Percentiles rank a stretch among this genome's conserved stretches.
These are phyloP conservation scores for Singerocomus inundabilis DNA, from an alignment of 1,284 basidiomycete species.

Conservation along the genomic window DNA sequence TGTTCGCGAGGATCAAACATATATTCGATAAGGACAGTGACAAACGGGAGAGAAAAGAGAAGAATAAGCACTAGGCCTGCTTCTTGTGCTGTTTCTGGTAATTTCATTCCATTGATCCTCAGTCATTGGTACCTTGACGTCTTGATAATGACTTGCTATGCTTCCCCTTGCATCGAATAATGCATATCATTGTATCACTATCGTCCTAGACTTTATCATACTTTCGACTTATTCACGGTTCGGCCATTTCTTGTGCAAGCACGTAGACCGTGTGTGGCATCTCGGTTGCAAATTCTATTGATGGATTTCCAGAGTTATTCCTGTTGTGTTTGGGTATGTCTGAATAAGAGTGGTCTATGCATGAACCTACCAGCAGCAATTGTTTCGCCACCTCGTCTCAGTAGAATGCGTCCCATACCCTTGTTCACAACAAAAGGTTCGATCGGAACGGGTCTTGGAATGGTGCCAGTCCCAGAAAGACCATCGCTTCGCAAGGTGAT, in stretches of 20 bases:
- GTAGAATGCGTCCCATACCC: slow-evolving; percentile 91
- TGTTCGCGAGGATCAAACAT: slow-evolving; percentile 45
- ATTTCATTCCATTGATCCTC: not conserved
- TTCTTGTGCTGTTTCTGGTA: not conserved
- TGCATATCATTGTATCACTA: slow-evolving; percentile 10
- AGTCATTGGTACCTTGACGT: slow-evolving; percentile 2
- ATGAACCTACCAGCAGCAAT: slow-evolving; percentile 78
- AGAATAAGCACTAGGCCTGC: slow-evolving; percentile 15
- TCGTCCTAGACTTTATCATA: slow-evolving; percentile 26
- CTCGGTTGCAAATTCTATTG: slow-evolving; percentile 23
- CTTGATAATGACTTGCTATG: slow-evolving; percentile 22
- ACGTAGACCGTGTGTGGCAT: slow-evolving; percentile 15
- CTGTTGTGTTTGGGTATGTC: slow-evolving; percentile 24
- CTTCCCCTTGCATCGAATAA: slow-evolving; percentile 15
- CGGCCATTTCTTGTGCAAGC: not conserved
- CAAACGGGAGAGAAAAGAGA: slow-evolving; percentile 21
- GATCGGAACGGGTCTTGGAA: slow-evolving; percentile 68
- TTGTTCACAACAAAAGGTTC: slow-evolving; percentile 91
- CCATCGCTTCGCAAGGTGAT: slow-evolving; percentile 67
- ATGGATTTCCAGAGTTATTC: slow-evolving; percentile 44
- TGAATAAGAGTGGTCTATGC: not conserved
- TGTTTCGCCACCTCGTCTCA: slow-evolving; percentile 90
- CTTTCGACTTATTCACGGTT: slow-evolving; percentile 12
- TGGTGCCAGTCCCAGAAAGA: slow-evolving; percentile 46
- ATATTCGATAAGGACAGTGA: slow-evolving; percentile 40